phyloP scores from a whole-genome alignment of 306 rosid species.

The Cucumis hystrix region DNA sequence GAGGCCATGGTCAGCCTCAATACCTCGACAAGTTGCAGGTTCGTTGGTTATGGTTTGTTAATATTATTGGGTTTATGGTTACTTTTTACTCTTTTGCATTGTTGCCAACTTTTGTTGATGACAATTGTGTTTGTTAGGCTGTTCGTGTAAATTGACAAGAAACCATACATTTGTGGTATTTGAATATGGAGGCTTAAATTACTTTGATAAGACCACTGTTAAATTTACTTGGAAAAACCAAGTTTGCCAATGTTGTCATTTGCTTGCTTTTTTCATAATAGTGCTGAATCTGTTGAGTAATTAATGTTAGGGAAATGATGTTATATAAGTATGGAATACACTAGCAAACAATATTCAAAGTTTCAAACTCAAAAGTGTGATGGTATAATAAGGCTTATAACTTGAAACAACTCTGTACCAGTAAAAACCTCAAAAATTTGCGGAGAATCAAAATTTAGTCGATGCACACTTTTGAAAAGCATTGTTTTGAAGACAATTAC shows the following conservation, averaged over 20 bases:
- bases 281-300: neutral
- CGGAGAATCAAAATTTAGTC: too few relatives aligned
- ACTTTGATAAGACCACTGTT: neutral
- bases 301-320: too few relatives aligned
- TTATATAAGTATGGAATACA: too few relatives aligned
- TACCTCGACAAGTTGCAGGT: constrained; percentile 87
- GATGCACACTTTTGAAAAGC: too few relatives aligned
- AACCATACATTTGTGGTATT: neutral
- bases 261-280: neutral
- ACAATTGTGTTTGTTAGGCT: neutral
- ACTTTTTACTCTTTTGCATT: neutral
- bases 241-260: neutral
- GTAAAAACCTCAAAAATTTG: too few relatives aligned
- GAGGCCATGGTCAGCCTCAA: constrained; percentile 90
- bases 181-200: neutral
- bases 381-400: too few relatives aligned
- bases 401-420: too few relatives aligned
- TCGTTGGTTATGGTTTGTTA: neutral
- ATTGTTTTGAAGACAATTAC: too few relatives aligned
- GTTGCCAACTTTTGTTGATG: neutral
- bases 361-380: too few relatives aligned
- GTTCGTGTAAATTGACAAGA: neutral
- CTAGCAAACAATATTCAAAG: too few relatives aligned
- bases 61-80: neutral
- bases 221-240: neutral